Percentiles rank a stretch among this genome's conserved stretches.
phyloP scores from a whole-genome alignment of 2,329 filamentous ascomycete species.

The Penicillium concentricum region DNA sequence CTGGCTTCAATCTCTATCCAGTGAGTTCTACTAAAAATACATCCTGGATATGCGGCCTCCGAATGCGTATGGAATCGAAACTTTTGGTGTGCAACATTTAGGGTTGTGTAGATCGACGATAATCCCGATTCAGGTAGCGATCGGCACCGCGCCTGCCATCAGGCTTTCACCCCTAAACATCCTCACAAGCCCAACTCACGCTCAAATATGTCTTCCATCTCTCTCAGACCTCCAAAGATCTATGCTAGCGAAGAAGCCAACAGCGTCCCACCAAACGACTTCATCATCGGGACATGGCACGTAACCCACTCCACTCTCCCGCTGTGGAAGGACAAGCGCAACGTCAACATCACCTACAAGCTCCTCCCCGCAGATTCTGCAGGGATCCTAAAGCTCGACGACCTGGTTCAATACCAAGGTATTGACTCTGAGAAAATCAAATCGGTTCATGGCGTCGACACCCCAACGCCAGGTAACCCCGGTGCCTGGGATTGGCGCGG shows the following conservation, averaged over 20 bases:
- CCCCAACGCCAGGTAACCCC: constrained; percentile 14
- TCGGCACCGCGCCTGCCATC: neutral
- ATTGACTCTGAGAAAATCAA: constrained; percentile 16
- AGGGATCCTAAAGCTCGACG: constrained; percentile 14
- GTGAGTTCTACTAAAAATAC: no score
- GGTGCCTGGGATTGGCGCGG: constrained; percentile 73
- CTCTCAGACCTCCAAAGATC: neutral
- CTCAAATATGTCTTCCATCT: neutral
- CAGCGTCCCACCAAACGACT: constrained; percentile 13
- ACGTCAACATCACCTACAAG: constrained; percentile 24
- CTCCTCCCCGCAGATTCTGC: constrained; percentile 7
- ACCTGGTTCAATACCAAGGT: constrained; percentile 20
- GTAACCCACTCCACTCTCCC: constrained; percentile 25
- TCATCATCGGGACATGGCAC: constrained; percentile 23
- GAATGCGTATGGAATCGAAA: no score
- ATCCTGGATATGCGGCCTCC: no score
- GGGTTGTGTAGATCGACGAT: neutral
- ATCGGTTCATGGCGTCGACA: constrained; percentile 19
- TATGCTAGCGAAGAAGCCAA: neutral
- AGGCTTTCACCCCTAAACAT: neutral
- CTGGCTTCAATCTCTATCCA: no score
- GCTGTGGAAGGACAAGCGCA: constrained; percentile 24
- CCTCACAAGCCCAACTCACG: neutral
- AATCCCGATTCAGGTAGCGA: neutral
- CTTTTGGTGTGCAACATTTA: no score